Evolutionary conservation across 305 asterid species (phyloP), one percentile per base, ranked within the genome.

Genomic region (Fraxinus baroniana): DNA sequence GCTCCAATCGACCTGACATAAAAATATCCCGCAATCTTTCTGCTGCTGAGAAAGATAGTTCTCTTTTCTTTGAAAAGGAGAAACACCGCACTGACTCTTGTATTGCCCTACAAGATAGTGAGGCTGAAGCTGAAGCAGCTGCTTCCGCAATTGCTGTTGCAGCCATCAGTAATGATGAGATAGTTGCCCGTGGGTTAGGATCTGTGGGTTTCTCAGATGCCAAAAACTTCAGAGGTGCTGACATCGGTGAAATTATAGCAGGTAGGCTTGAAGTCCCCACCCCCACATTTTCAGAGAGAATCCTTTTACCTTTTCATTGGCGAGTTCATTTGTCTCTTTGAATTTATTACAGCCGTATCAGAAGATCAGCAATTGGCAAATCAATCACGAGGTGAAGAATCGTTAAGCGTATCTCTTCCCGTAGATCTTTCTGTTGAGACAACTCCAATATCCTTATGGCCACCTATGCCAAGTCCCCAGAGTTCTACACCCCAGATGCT

Each of bases 81-180:
- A 89, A 90, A 88, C 91, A 84, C 79, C 86, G 86, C 74, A 85
- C 74, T 74, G 93, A 90, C 84, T 84, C 93, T 68, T 87, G 91
- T 81, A 87, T 81, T 83, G 90, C 87, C 83, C 78, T 91, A 74
- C 93, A 89, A 86, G 98, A 94, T 86, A 88, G 86, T 82, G 97
- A 92, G 85, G 91, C 98, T 82, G 98, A 93, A 90, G 99, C 97
- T 72, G 99, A 93, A 88, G 98, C 98, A 44, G 98, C 97, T 89
- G 97, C 99, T 76, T 93, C 98, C 70, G 97, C 98, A 86, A 94
- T 92, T 83, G 97, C 98, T 86, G 98, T 90, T 81, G 98, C 99
- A 30, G 97, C 97, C 86, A 94, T 94, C 79, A 89, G 93, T 85
- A 89, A 86, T 77, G 96, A 97, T 77, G 98, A 95, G 83, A 85